Conservation (phyloP, 2,329 filamentous ascomycete species). For the Colletotrichum horii region DNA sequence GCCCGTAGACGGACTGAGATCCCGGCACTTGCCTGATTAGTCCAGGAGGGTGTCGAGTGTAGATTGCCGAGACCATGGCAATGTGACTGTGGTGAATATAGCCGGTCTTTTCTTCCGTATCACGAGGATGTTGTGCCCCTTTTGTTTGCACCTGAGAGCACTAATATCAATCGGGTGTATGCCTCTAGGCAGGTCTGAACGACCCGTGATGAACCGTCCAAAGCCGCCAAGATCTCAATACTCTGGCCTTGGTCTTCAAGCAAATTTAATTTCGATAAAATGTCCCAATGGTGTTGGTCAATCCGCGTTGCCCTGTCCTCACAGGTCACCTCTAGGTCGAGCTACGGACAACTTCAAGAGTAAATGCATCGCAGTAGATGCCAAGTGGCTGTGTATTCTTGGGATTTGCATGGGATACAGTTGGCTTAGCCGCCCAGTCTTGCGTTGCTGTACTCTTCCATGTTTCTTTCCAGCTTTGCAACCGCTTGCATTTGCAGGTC, state of each 20-base stretch:
- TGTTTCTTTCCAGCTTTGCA: background rate
- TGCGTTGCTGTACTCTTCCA: background rate
- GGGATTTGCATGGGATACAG: background rate
- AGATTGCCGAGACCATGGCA: background rate
- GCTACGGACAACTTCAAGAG: background rate
- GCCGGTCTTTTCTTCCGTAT: background rate
- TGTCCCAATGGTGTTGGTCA: background rate
- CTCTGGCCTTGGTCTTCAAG: background rate
- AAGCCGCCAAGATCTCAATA: background rate
- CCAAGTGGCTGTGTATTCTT: background rate
- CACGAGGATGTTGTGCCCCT: background rate
- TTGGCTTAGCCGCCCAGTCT: background rate
- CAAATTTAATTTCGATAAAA: background rate
- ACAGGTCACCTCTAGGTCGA: background rate
- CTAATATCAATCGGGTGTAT: background rate
- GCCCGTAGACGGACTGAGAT: background rate
- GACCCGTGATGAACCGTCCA: background rate
- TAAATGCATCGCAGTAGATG: background rate
- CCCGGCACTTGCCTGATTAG: background rate
- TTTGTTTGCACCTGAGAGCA: background rate
- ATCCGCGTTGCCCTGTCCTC: background rate
- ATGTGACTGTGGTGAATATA: background rate
- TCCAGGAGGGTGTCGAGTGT: background rate
- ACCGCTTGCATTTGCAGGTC: background rate
- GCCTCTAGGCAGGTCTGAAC: background rate